phyloP scores from a whole-genome alignment of 306 rosid genomes.

The Herpetospermum pedunculosum region DNA sequence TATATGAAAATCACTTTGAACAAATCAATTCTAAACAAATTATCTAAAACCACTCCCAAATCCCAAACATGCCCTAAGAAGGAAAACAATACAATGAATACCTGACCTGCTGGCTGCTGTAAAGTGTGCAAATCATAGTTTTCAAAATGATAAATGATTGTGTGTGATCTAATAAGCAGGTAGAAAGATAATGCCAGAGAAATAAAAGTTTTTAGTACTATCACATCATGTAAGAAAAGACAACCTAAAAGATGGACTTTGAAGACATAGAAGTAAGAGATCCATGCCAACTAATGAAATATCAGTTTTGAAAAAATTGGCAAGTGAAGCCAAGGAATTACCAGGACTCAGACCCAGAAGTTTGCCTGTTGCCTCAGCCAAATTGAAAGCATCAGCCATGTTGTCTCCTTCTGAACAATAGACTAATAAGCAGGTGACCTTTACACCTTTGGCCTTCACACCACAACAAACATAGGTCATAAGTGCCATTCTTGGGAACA shows the following conservation, averaged over 20 bases:
- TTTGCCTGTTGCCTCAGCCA: constrained; percentile 70
- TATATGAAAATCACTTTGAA: too few species aligned
- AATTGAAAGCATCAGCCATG: constrained; percentile 67
- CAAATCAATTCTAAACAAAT: too few species aligned
- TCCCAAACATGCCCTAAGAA: too few species aligned
- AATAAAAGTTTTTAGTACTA: neutral
- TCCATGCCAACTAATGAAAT: neutral
- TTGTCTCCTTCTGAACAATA: constrained; percentile 97
- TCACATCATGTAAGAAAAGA: neutral
- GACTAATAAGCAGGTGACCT: constrained; percentile 81
- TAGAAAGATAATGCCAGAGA: neutral
- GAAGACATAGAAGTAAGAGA: neutral
- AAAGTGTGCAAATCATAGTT: neutral
- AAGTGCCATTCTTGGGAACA: neutral
- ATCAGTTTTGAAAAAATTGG: neutral
- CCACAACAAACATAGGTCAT: constrained; percentile 14
- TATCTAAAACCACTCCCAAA: too few species aligned
- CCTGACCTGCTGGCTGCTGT: too few species aligned
- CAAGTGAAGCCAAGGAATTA: constrained; percentile 34
- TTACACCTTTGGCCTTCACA: constrained; percentile 76
- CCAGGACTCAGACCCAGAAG: constrained; percentile 33
- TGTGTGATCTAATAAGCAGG: neutral
- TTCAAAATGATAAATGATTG: neutral
- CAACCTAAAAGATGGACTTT: neutral
- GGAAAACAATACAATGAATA: neutral